These are phyloP conservation scores for Aspergillus sergii DNA, from an alignment of 2,329 filamentous ascomycete species.

Conservation along the genomic window DNA sequence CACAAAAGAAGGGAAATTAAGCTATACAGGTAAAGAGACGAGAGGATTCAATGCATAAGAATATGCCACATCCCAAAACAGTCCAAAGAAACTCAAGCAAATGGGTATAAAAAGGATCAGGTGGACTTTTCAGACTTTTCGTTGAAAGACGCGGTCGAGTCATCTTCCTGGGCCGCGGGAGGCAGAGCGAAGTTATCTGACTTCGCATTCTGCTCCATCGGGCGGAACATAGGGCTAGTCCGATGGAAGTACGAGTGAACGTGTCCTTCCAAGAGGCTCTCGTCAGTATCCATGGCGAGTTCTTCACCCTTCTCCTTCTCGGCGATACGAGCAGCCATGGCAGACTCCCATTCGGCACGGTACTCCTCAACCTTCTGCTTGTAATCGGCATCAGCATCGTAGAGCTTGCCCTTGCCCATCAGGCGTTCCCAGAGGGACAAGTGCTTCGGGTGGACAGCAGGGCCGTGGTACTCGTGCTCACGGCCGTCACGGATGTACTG, in stretches of 20 bases:
- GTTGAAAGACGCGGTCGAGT: conserved; percentile 24
- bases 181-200: conserved; percentile 38
- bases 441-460: conserved; percentile 87
- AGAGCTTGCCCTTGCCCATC: conserved; percentile 75
- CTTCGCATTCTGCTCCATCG: conserved; percentile 36
- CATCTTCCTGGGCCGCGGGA: conserved; percentile 34
- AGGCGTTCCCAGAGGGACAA: conserved; percentile 85
- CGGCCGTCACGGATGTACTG: conserved; percentile 77
- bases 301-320: conserved; percentile 49
- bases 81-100: conserved; percentile 9
- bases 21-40: conserved; percentile 10
- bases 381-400: conserved; percentile 81
- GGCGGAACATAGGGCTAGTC: conserved; percentile 49
- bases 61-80: conserved; percentile 9
- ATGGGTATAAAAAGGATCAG: conserved; percentile 14
- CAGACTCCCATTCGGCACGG: conserved; percentile 59
- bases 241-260: conserved; percentile 58
- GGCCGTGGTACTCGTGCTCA: conserved; percentile 83
- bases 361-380: conserved; percentile 84
- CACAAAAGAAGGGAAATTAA: neutral
- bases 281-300: conserved; percentile 44
- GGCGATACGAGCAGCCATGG: conserved; percentile 49
- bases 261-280: conserved; percentile 52
- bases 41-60: conserved; percentile 8
- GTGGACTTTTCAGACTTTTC: conserved; percentile 26